A percentile compares a stretch with the other conserved stretches of the same genome.
Evolutionary conservation across 2,329 filamentous ascomycete species (phyloP).

Genomic region (Lasiodiplodia gonubiensis): DNA sequence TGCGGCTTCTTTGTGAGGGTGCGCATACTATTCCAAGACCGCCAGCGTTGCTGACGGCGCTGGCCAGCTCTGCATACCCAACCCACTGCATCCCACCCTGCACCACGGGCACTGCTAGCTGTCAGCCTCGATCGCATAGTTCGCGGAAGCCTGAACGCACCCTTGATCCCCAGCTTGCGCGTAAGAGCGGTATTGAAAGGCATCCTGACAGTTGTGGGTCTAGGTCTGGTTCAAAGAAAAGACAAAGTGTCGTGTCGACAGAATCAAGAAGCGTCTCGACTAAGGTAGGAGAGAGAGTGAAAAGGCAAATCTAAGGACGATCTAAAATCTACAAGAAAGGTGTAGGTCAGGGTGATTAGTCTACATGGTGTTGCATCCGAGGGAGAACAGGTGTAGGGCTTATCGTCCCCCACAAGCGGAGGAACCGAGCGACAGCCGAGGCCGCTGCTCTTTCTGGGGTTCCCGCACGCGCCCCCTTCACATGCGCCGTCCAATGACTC

Average conservation of each 20-base stretch:
- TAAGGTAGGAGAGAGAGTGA: neutral
- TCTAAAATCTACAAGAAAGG: conserved; percentile 10
- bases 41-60: conserved; percentile 70
- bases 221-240: conserved; percentile 1
- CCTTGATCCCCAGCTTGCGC: conserved; percentile 63
- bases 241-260: neutral
- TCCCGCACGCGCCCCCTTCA: conserved; percentile 13
- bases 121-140: conserved; percentile 10
- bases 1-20: neutral
- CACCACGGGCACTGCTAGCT: conserved; percentile 71
- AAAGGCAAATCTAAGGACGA: neutral
- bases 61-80: conserved; percentile 78
- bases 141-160: conserved; percentile 53
- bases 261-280: neutral
- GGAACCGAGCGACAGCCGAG: conserved; percentile 21
- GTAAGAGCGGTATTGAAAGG: conserved; percentile 70
- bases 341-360: conserved; percentile 16
- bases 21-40: conserved; percentile 70
- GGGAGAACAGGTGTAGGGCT: conserved; percentile 3
- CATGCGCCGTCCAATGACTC: conserved; percentile 21
- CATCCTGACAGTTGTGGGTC: conserved; percentile 50
- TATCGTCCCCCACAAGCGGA: conserved; percentile 17
- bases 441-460: conserved; percentile 20
- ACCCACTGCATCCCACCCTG: conserved; percentile 90
- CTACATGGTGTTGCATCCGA: conserved; percentile 15